Conservation (phyloP, 2,329 filamentous ascomycete species). For the Alternaria brassicicola region DNA sequence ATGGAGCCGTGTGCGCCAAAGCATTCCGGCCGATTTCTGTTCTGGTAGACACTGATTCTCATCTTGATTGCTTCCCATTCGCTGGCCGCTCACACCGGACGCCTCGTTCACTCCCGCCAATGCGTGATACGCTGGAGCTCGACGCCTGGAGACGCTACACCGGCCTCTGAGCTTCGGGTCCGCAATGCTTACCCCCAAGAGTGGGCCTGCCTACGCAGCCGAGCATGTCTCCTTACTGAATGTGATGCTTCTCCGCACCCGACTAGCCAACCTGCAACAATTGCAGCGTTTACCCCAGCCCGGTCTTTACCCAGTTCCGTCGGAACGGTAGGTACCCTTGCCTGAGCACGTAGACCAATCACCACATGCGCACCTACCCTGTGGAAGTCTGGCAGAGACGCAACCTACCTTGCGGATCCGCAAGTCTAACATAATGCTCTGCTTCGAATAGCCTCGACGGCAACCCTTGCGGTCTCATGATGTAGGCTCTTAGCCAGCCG, state of each 20-base stretch:
- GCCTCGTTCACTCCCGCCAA: neutral
- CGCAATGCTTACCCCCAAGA: conserved; percentile 28
- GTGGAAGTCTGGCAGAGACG: conserved; percentile 9
- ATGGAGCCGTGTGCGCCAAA: neutral
- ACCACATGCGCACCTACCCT: conserved; percentile 17
- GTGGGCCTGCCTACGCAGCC: conserved; percentile 22
- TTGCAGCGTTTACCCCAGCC: conserved; percentile 30
- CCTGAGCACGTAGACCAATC: conserved; percentile 30
- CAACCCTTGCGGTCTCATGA: conserved; percentile 9
- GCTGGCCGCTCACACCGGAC: neutral
- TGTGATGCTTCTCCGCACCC: conserved; percentile 34
- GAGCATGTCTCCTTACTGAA: conserved; percentile 19
- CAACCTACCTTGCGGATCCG: conserved; percentile 41
- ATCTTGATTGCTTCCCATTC: neutral
- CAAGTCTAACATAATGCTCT: conserved; percentile 22
- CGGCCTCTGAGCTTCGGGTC: conserved; percentile 27
- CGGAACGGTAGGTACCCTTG: conserved; percentile 24
- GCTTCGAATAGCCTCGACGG: conserved; percentile 13
- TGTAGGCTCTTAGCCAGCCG: conserved; percentile 15
- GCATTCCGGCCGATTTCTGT: neutral
- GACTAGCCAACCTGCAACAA: conserved; percentile 18
- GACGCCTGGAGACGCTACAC: conserved; percentile 4
- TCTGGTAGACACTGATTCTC: neutral
- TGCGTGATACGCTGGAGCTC: conserved; percentile 14
- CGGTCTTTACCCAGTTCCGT: conserved; percentile 26